Base-by-base conservation (phyloP, 2,329 filamentous ascomycete genomes). In the Metarhizium guizhouense region DNA sequence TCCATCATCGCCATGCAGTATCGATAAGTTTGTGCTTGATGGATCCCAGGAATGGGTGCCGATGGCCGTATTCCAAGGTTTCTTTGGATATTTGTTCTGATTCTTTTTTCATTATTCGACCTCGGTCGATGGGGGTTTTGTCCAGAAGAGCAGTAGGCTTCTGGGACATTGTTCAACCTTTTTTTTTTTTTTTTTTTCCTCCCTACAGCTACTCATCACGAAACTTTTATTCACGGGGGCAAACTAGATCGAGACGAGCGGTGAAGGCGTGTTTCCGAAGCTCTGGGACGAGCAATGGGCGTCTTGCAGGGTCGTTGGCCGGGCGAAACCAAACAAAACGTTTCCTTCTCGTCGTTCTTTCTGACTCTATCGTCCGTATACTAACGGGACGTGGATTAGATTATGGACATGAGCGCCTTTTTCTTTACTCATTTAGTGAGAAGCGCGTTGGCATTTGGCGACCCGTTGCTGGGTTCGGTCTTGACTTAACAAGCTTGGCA, bases 141-240 rank as follows among this genome's bases (percentile, higher is more conserved):
- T 60, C 52, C 53, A 52, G 62, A 59, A 58, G 59, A 60, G 62
- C 64, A 66, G 64, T 66, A 57, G 63, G 61, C 59, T n/a, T 64
- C 62, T 52, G 56, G 58, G 51, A 57, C 56, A 51, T 34, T 50
- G 32, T 29, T 52, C 34, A 7, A 34, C 38, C 3, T 25, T 25
- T 25, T 25, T 25, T 25, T 25, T 25, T 25, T 25, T 25, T 25
- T 25, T 38, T 58, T 52, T 38, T 51, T 13, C 38, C 34, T 20
- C 11, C n/a, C 29, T 47, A 13, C 30, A 4, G 4, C 51, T 38
- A 53, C 51, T 34, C 47, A 55, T 53, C 20, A 47, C 25, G 48
- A 54, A 38, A 20, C 25, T 20, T 20, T 36, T 34, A 40, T 38
- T 51, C n/a, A 34, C 8, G n/a, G 47, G 29, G 13, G 47, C 29